Conservation (phyloP, 2,329 filamentous ascomycete species). For the Alternaria sp. region DNA sequence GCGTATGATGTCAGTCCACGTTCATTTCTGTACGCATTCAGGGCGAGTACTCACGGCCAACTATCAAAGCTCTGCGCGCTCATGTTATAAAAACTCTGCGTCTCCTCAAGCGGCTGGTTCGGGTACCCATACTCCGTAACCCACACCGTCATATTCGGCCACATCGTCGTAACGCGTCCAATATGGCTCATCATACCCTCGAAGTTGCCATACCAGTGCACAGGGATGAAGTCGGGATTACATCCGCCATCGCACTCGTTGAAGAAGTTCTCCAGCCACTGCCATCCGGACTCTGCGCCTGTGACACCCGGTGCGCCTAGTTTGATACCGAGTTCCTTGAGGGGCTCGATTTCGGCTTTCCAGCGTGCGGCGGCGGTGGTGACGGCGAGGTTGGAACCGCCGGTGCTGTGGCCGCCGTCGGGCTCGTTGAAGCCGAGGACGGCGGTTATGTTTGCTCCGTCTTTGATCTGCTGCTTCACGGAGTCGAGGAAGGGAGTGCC, state of each 20-base stretch:
- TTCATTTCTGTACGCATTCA: too few species aligned
- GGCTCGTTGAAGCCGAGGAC: slow-evolving; percentile 84
- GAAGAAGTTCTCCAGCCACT: slow-evolving; percentile 73
- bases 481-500: slow-evolving; percentile 66
- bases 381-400: slow-evolving; percentile 69
- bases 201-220: slow-evolving; percentile 69
- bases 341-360: slow-evolving; percentile 73
- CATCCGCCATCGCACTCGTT: slow-evolving; percentile 60
- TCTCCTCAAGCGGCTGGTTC: slow-evolving; percentile 61
- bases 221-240: slow-evolving; percentile 57
- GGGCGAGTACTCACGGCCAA: slow-evolving; percentile 52
- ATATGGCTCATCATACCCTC: slow-evolving; percentile 71
- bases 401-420: slow-evolving; percentile 62
- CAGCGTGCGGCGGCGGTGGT: slow-evolving; percentile 69
- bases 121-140: slow-evolving; percentile 76
- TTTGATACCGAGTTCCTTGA: slow-evolving; percentile 67
- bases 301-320: slow-evolving; percentile 75
- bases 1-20: too few species aligned
- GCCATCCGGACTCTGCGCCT: slow-evolving; percentile 63
- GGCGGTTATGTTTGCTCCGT: slow-evolving; percentile 66
- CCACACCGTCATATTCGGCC: slow-evolving; percentile 68
- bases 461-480: slow-evolving; percentile 62
- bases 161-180: slow-evolving; percentile 62
- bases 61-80: slow-evolving; percentile 71
- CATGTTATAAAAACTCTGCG: slow-evolving; percentile 72